Base-by-base conservation (phyloP, 768 basidiomycete genomes). In the Boletus rubropictus region DNA sequence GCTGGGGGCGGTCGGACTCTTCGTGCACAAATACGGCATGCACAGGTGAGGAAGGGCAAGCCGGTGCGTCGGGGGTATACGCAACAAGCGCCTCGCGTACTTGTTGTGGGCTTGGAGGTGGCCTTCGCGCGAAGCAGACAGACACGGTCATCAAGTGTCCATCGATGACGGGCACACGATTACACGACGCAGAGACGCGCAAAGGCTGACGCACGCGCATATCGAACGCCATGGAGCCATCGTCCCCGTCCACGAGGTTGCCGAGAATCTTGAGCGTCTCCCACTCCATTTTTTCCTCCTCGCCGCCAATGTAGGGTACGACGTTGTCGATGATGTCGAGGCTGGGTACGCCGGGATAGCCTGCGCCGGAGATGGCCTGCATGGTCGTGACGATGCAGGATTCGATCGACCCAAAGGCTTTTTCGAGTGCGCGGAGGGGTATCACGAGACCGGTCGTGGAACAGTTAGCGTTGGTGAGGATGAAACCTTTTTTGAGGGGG, bases 251-350 rank as follows among this genome's bases (percentile, higher is more conserved):
- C 3, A 72, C 58, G 47, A 97, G 58, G 3, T 85, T 91, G 20
- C 96, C 95, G 18, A 99, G 81, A 59, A 99, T 99, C 73, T 98
- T 99, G 58, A 88, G 78, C 6, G 90, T 86, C 71, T 99, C 96
- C 96, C 96, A 99, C 65, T 99, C 95, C 54, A 98, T 92, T 66
- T 98, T 99, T 63, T 98, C 96, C 59, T 92, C 89, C 62, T 97
- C 95, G 40, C 94, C 91, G 15, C 79, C 69, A 65, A 99, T 98
- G 68, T 89, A 84, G 5, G 96, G 96, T 2, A 99, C 84, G 63
- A 99, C 76, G 72, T 98, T 98, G 71, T 98, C 96, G 54, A 96
- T 58, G 65, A 97, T 89, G 68, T 98, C 96, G 47, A 99, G 75
- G 35, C 78, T 76, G 11, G 91, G 69, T 1, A 98, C 83, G 42